Evolutionary conservation across 2,329 filamentous ascomycete species (phyloP), one percentile per base, ranked within the genome.

Genomic region (Pseudogymnoascus sp.): DNA sequence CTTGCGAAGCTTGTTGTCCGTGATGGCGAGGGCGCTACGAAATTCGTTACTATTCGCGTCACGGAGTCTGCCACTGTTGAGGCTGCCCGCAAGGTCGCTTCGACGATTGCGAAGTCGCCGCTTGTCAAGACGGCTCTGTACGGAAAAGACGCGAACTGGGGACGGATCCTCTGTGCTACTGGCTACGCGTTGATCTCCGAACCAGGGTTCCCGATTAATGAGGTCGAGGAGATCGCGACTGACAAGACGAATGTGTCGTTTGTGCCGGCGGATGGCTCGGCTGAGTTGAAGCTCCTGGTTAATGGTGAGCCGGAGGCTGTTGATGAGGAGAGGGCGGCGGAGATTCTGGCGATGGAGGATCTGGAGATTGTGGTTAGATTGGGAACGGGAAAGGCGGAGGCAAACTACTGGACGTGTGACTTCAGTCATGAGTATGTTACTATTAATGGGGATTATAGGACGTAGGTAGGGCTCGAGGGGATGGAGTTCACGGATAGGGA

Each of bases 131-230:
- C 95, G 0, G 95, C 95, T 0, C 81, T 99, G 43, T 99, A 99
- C 77, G 95, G 95, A 68, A 92, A 92, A 75, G 95, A 99, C 75
- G 95, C 95, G 16, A 99, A 99, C 80, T 99, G 95, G 95, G 95
- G 95, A 36, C 92, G 95, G 63, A 96, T 99, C 67, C 83, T 98
- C 28, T 98, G 95, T 75, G 93, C 95, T 0, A 92, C 93, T 4
- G 95, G 95, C 2, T 98, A 98, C 74, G 81, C 85, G 13, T 78
- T 86, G 57, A 81, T 88, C 67, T 83, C 82, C 1, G 83, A 85
- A 68, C 85, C 83, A 0, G 84, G 82, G 1, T 76, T 80, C 70
- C 77, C 80, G n/a, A 75, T 79, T 41, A 83, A 81, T 65, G 85
- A 87, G 0, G 85, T 89, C 1, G 79, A 81, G 1, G 84, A 85